Base-by-base conservation (phyloP, 2,329 filamentous ascomycete genomes). In the Cladosporium phlei region DNA sequence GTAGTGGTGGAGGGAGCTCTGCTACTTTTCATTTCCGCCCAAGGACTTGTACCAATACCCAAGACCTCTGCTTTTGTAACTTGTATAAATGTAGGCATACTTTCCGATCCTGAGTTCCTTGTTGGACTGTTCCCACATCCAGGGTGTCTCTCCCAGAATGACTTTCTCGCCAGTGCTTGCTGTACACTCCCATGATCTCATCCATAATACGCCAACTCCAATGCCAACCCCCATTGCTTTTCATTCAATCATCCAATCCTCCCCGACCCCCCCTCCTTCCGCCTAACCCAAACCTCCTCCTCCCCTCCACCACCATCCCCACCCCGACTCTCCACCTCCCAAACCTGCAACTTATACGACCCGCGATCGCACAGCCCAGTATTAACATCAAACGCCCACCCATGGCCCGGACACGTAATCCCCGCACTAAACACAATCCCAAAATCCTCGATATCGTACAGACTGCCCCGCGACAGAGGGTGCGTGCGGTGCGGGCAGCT, bases 401-500 rank as follows among this genome's bases (percentile, higher is more conserved):
- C 78, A 51, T 86, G 83, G 52, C 85, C 85, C 0, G 82, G 80
- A 60, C 83, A 87, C 0, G 73, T 76, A 3, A 87, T 66, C 0
- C 82, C 83, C 0, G 79, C 73, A 46, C 79, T 83, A 5, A 84
- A 61, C 4, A 75, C 69, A 2, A 84, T 66, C 0, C 83, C 83
- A 59, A 86, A 87, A 50, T 87, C 83, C 54, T 87, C 83, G 55
- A 87, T 86, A 45, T 87, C 83, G 48, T 85, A 86, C 0, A 81
- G 70, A 0, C 66, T 75, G 0, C 79, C 82, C 33, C 77, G 72
- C 0, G 81, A 84, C 1, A 87, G 71, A 0, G 83, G 82, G 48
- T 77, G 86, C 0, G 81, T 76, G 1, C 77, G 79, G 55, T 87
- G 83, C 1, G 83, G 83, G 49, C 83, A 87, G 71, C 85, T 82